Conservation (phyloP, 2,329 filamentous ascomycete genomes). For the Paracorniculantispora psalliotae region DNA sequence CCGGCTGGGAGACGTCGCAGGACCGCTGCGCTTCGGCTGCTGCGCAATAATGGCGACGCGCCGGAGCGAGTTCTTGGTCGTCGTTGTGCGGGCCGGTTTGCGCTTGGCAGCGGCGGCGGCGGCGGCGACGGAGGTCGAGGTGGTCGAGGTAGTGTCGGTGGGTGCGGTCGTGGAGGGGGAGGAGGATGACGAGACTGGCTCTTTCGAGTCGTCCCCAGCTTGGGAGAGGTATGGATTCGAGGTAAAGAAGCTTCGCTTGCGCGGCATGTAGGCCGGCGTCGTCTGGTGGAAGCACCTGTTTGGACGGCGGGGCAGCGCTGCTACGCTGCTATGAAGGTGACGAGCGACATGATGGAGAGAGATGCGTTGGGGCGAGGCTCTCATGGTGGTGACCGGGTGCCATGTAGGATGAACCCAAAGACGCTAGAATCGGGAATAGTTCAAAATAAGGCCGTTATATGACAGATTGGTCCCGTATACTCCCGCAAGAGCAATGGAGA, state of each 20-base stretch:
- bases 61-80: slow-evolving; percentile 68
- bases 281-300: slow-evolving; percentile 43
- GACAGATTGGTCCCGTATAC: too few relatives aligned
- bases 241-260: slow-evolving; percentile 60
- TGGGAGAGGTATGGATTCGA: slow-evolving; percentile 54
- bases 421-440: not conserved
- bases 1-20: slow-evolving; percentile 22
- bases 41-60: slow-evolving; percentile 85
- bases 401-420: not conserved
- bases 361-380: slow-evolving; percentile 27
- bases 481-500: too few relatives aligned
- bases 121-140: slow-evolving; percentile 12
- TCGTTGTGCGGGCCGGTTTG: slow-evolving; percentile 40
- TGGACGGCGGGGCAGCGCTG: slow-evolving; percentile 15
- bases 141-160: slow-evolving; percentile 38
- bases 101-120: slow-evolving; percentile 32
- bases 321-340: slow-evolving; percentile 25
- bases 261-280: slow-evolving; percentile 39
- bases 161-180: slow-evolving; percentile 33
- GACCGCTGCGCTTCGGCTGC: slow-evolving; percentile 36
- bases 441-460: too few relatives aligned
- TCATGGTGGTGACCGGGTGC: slow-evolving; percentile 26
- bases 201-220: slow-evolving; percentile 27
- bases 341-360: slow-evolving; percentile 27
- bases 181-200: not conserved